Evolutionary conservation across 106 monocot species (phyloP).

Genomic region (Xerophyta viscosa): DNA sequence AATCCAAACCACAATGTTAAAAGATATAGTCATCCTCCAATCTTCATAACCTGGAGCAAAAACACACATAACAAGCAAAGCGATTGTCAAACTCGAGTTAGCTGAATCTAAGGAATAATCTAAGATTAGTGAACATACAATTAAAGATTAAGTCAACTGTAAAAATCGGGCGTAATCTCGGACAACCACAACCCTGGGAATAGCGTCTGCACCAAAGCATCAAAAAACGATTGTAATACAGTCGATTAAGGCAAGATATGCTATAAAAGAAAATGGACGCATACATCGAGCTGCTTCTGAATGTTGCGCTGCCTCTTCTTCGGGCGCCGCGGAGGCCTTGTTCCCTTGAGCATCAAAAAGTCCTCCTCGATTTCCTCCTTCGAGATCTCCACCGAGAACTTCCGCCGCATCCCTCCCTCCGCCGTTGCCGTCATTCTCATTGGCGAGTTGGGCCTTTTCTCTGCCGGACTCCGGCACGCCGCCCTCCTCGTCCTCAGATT

Average conservation of each 20-base stretch:
- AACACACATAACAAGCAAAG: too few relatives aligned
- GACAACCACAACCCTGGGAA: conserved; percentile 12
- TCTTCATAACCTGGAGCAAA: too few relatives aligned
- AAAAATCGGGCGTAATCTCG: not conserved
- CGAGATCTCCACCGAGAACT: conserved; percentile 22
- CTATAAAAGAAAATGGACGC: not conserved
- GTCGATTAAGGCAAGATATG: too few relatives aligned
- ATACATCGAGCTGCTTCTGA: conserved; percentile 38
- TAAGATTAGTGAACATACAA: too few relatives aligned
- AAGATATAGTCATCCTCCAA: too few relatives aligned
- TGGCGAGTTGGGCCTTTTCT: too few relatives aligned
- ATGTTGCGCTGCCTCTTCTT: conserved; percentile 32
- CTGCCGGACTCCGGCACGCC: conserved; percentile 12
- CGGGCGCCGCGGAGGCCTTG: conserved; percentile 25
- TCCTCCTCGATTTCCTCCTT: conserved; percentile 47
- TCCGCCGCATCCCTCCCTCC: not conserved
- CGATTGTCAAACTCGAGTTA: too few relatives aligned
- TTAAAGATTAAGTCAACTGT: too few relatives aligned
- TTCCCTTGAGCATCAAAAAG: conserved; percentile 26
- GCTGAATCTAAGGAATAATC: too few relatives aligned
- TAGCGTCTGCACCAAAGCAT: not conserved
- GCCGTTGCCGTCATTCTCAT: not conserved
- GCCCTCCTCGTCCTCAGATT: conserved; percentile 38
- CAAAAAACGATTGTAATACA: not conserved
- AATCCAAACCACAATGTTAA: too few relatives aligned